Evolutionary conservation across 352 stramenopile genomes (phyloP), one percentile per base, ranked within the genome.

Genomic region (Albugo candida): DNA sequence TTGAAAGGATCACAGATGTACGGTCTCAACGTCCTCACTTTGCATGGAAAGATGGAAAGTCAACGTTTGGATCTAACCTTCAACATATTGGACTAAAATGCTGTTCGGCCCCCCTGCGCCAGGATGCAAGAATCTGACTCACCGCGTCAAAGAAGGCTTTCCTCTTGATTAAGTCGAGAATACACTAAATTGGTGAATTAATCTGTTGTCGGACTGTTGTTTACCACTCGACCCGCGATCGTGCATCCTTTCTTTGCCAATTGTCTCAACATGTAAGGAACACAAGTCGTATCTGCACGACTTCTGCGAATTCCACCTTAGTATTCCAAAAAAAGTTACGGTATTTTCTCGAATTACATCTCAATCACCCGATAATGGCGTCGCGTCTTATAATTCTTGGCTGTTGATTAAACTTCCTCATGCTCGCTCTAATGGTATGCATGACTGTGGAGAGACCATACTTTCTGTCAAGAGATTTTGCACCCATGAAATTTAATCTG

Each of bases 341-440:
- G 62, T 6, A 34, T 70, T 5, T 37, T 70, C 24, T 64, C 62
- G 2, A 58, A 67, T 44, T 64, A 55, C 36, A n/a, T 66, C 1
- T 58, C 61, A 2, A 59, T 69, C 49, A 53, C 46, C 46, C 58
- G 61, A 24, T 67, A 61, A 38, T 55, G 59, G 16, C 59, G 61
- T 49, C 61, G n/a, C 57, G 54, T 13, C 67, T 60, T 40, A 67
- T 70, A 52, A 13, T 65, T 11, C 35, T 67, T 19, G 61, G 61
- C 12, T 70, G 61, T 58, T 48, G 13, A 21, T 48, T 70, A 19
- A 58, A 54, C 18, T 58, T 61, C 31, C 49, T 55, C 21, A 59
- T 62, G 58, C 52, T 76, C 47, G 41, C 59, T n/a, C 52, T 64
- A 31, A 72, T 73, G 65, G 63, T 60, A 21, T 65, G 53, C 50